phyloP scores from a whole-genome alignment of 2,329 filamentous ascomycete genomes.

The Ascochyta koolunga region DNA sequence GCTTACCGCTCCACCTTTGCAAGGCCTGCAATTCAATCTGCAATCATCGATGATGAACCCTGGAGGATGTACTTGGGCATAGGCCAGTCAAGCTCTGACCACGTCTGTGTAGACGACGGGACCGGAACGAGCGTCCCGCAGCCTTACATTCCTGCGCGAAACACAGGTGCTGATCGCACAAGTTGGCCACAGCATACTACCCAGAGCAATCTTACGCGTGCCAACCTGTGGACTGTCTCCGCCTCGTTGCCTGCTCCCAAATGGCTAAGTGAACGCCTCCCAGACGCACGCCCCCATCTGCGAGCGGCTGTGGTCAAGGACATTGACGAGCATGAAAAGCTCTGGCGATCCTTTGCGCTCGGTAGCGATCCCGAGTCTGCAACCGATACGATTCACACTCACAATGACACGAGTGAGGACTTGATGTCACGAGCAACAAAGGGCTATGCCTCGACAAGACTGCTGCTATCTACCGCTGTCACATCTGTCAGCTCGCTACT shows the following conservation, averaged over 20 bases:
- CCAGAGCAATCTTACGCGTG: slow-evolving; percentile 25
- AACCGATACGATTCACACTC: slow-evolving; percentile 4
- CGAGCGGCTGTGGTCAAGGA: slow-evolving; percentile 2
- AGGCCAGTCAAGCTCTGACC: slow-evolving; percentile 28
- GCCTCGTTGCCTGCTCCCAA: slow-evolving; percentile 34
- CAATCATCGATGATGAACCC: slow-evolving; percentile 35
- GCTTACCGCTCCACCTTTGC: not conserved
- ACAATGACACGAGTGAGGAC: slow-evolving; percentile 6
- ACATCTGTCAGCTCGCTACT: slow-evolving; percentile 24
- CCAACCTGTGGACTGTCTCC: slow-evolving; percentile 25
- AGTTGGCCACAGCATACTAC: slow-evolving; percentile 38
- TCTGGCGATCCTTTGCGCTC: slow-evolving; percentile 45
- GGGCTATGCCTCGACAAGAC: slow-evolving; percentile 20
- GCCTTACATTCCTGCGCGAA: slow-evolving; percentile 17
- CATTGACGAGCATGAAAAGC: slow-evolving; percentile 27
- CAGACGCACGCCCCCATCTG: slow-evolving; percentile 1
- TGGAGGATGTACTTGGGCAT: slow-evolving; percentile 37
- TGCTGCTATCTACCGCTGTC: slow-evolving; percentile 26
- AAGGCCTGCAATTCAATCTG: not conserved
- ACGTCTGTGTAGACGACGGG: slow-evolving; percentile 15
- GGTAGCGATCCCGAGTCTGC: slow-evolving; percentile 24
- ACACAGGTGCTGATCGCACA: slow-evolving; percentile 17
- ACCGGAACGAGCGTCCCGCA: slow-evolving; percentile 24
- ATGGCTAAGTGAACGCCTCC: slow-evolving; percentile 9
- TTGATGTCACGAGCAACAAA: slow-evolving; percentile 10